phyloP scores from a whole-genome alignment of 495 filamentous ascomycete species.

The Aspergillus olivimuriae region DNA sequence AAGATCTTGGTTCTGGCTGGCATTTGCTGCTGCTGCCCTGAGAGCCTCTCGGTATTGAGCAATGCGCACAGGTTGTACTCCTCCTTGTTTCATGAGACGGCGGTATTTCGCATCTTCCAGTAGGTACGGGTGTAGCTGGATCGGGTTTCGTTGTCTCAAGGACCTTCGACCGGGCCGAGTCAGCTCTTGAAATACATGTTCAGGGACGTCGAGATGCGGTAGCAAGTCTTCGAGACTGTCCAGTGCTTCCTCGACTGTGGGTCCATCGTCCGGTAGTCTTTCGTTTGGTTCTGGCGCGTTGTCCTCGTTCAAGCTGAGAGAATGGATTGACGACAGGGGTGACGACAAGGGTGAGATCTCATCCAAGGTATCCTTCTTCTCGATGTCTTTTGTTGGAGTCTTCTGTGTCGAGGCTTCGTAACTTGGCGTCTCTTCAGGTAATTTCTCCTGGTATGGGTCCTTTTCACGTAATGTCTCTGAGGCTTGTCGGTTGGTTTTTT shows the following conservation, averaged over 20 bases:
- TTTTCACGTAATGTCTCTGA: too few relatives aligned
- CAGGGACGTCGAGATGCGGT: slow-evolving; percentile 22
- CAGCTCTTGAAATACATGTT: slow-evolving; percentile 27
- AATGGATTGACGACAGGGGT: slow-evolving; percentile 25
- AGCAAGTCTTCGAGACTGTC: slow-evolving; percentile 12
- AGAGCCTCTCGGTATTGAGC: slow-evolving; percentile 14
- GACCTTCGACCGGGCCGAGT: slow-evolving; percentile 32
- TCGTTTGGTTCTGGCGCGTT: slow-evolving; percentile 1
- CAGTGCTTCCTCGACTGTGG: too few relatives aligned
- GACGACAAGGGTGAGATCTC: slow-evolving; percentile 42
- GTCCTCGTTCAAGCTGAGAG: slow-evolving; percentile 5
- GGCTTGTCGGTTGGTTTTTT: too few relatives aligned
- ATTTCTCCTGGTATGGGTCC: too few relatives aligned
- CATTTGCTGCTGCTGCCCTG: slow-evolving; percentile 32
- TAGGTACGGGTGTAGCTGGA: slow-evolving; percentile 68
- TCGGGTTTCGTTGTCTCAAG: slow-evolving; percentile 64
- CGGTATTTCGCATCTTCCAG: slow-evolving; percentile 63
- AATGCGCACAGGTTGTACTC: slow-evolving; percentile 56
- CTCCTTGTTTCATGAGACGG: slow-evolving; percentile 51
- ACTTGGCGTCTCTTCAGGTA: slow-evolving; percentile 1
- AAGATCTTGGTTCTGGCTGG: slow-evolving; percentile 43
- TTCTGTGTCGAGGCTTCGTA: not conserved
- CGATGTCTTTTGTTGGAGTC: not conserved
- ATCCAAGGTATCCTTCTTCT: slow-evolving; percentile 1
- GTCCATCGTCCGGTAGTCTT: not conserved